Evolutionary conservation across 768 basidiomycete species (phyloP).

Genomic region (Auricularia sp.): DNA sequence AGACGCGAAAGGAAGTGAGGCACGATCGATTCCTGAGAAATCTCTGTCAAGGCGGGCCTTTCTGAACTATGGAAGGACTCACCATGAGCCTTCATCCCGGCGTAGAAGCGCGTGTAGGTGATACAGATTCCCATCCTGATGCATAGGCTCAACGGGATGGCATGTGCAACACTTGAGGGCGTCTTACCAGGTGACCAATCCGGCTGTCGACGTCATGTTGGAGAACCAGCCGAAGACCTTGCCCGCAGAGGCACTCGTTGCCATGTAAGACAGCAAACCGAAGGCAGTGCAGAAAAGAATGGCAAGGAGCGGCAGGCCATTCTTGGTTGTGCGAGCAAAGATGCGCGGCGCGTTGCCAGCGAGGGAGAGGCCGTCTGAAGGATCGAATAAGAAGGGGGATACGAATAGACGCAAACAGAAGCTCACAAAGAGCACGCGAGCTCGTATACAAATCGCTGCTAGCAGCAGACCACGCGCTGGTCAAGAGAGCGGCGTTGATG

Average conservation of each 20-base stretch:
- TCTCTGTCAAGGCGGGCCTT: not conserved
- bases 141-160: slow-evolving; percentile 35
- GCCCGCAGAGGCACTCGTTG: slow-evolving; percentile 51
- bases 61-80: not conserved
- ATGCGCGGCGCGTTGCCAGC: slow-evolving; percentile 75
- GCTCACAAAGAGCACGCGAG: slow-evolving; percentile 74
- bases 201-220: slow-evolving; percentile 37
- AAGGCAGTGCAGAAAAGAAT: slow-evolving; percentile 62
- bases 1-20: slow-evolving; percentile 57
- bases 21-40: slow-evolving; percentile 43
- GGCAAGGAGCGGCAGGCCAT: slow-evolving; percentile 63
- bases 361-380: slow-evolving; percentile 64
- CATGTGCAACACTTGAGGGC: slow-evolving; percentile 20
- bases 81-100: slow-evolving; percentile 69
- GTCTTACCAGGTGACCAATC: slow-evolving; percentile 17
- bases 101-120: slow-evolving; percentile 75
- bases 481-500: slow-evolving; percentile 75
- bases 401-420: slow-evolving; percentile 3
- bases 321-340: slow-evolving; percentile 57
- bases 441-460: slow-evolving; percentile 84
- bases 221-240: slow-evolving; percentile 62
- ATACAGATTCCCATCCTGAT: slow-evolving; percentile 74
- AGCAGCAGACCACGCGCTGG: slow-evolving; percentile 88
- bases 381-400: not conserved
- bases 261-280: slow-evolving; percentile 53